A percentile compares a stretch with the other conserved stretches of the same genome.
These are phyloP conservation scores for Suillus discolor DNA, from an alignment of 768 basidiomycete genomes.

Conservation along the genomic window DNA sequence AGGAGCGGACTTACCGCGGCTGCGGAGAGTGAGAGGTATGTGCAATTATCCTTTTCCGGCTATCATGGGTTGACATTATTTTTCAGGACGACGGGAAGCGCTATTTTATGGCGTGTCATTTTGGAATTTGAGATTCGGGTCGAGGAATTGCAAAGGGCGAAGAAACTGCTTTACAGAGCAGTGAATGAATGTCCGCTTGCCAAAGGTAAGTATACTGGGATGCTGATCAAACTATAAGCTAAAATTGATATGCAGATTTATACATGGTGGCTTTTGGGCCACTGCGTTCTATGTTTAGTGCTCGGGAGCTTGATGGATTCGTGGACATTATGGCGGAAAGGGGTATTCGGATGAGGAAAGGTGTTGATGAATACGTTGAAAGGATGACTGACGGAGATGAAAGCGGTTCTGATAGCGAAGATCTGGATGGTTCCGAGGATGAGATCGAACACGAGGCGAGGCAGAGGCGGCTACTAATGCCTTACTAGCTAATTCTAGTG, in stretches of 20 bases:
- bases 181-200: conserved; percentile 72
- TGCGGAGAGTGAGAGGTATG: conserved; percentile 69
- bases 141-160: conserved; percentile 61
- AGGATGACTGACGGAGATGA: conserved; percentile 17
- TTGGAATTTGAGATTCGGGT: conserved; percentile 76
- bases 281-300: conserved; percentile 62
- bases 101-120: conserved; percentile 71
- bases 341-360: conserved; percentile 62
- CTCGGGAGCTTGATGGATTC: conserved; percentile 58
- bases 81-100: conserved; percentile 63
- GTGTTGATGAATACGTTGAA: conserved; percentile 50
- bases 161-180: conserved; percentile 73
- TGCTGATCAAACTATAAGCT: conserved; percentile 12
- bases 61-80: conserved; percentile 12
- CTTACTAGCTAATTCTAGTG: conserved; percentile 45
- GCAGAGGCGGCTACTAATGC: conserved; percentile 62
- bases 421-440: conserved; percentile 36
- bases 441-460: conserved; percentile 64
- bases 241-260: conserved; percentile 49
- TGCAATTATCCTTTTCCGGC: conserved; percentile 4
- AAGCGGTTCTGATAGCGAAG: conserved; percentile 27
- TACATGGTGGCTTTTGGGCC: conserved; percentile 80
- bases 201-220: conserved; percentile 56
- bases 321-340: conserved; percentile 80
- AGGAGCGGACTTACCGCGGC: conserved; percentile 63